phyloP scores from a whole-genome alignment of 1,284 basidiomycete genomes.

The Puccinia polysora region DNA sequence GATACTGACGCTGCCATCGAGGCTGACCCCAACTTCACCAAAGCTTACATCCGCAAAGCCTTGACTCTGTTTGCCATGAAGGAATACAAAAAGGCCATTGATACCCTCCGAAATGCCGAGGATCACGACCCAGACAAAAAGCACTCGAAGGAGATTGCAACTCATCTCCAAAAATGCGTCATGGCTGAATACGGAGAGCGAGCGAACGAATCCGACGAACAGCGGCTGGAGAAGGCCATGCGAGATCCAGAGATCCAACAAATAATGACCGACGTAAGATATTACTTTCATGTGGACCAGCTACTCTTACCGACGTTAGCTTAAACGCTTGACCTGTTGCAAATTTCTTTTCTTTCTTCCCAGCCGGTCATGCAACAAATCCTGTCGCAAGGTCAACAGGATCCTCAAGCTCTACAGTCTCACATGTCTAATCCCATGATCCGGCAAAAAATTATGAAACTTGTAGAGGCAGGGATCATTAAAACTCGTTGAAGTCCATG shows the following conservation, averaged over 20 bases:
- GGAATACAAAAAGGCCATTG: slow-evolving; percentile 79
- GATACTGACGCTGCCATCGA: slow-evolving; percentile 90
- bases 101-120: slow-evolving; percentile 69
- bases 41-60: slow-evolving; percentile 91
- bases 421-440: slow-evolving; percentile 94
- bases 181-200: slow-evolving; percentile 73
- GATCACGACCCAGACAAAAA: slow-evolving; percentile 71
- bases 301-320: too few species aligned
- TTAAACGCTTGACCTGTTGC: too few species aligned
- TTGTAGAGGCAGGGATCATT: slow-evolving; percentile 90
- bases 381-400: slow-evolving; percentile 83
- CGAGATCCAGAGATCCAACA: slow-evolving; percentile 87
- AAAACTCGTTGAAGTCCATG: slow-evolving; percentile 51
- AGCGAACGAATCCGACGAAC: slow-evolving; percentile 79
- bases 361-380: slow-evolving; percentile 57
- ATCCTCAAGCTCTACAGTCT: slow-evolving; percentile 84
- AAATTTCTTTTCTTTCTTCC: background rate
- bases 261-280: slow-evolving; percentile 58
- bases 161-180: slow-evolving; percentile 59
- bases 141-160: slow-evolving; percentile 73
- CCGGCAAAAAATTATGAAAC: slow-evolving; percentile 78
- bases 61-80: slow-evolving; percentile 84
- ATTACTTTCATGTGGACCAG: too few species aligned
- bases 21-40: slow-evolving; percentile 83
- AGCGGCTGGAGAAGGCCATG: slow-evolving; percentile 93